Conservation (phyloP, 83 land plant genomes). For the Picea mariana region DNA sequence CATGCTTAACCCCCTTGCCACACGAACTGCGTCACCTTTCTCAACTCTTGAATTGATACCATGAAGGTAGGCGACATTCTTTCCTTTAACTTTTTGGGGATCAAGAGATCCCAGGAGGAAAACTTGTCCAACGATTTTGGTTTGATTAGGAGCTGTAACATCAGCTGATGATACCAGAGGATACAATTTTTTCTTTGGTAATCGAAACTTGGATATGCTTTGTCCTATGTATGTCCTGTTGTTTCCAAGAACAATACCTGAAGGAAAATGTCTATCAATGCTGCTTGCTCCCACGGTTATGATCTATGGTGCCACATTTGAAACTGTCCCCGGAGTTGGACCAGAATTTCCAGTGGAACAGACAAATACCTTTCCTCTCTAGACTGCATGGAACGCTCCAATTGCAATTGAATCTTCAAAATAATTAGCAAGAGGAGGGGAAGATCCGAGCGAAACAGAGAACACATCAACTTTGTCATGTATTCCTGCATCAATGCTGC, state of each 20-base stretch:
- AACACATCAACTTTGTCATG: slow-evolving; percentile 31
- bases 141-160: not conserved
- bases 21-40: slow-evolving; percentile 29
- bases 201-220: not conserved
- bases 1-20: slow-evolving; percentile 55
- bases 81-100: slow-evolving; percentile 15
- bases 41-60: slow-evolving; percentile 19
- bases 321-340: slow-evolving; percentile 20
- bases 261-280: slow-evolving; percentile 19
- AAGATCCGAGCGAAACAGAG: slow-evolving; percentile 19
- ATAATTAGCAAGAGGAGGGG: not conserved
- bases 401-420: slow-evolving; percentile 31
- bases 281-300: slow-evolving; percentile 36
- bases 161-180: slow-evolving; percentile 20
- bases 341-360: slow-evolving; percentile 41
- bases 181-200: slow-evolving; percentile 14
- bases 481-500: slow-evolving; percentile 29
- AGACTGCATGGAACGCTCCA: slow-evolving; percentile 33
- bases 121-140: too few species aligned
- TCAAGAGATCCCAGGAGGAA: too few species aligned
- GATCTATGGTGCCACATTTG: slow-evolving; percentile 36
- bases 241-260: slow-evolving; percentile 18
- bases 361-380: slow-evolving; percentile 19
- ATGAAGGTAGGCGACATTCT: slow-evolving; percentile 35
- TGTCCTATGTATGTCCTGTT: slow-evolving; percentile 1